Base-by-base conservation (phyloP, 306 rosid genomes). In the Trichosanthes truncata region DNA sequence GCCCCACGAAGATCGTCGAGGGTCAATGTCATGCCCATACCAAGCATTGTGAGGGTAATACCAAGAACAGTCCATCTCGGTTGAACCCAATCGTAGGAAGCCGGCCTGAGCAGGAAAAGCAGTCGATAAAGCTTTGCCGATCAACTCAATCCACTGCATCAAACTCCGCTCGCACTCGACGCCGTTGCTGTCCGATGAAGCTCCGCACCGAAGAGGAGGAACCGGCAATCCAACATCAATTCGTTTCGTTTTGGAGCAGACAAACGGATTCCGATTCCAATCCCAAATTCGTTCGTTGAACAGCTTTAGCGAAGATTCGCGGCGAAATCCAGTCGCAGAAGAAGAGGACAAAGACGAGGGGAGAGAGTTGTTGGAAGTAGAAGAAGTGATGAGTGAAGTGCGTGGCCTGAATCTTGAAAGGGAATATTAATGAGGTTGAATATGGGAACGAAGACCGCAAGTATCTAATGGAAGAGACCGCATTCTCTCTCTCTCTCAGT, bases 1-100 rank as follows among this genome's bases (percentile, higher is more conserved):
- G 94, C 94, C 7, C 86, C 90, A 14, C 90, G 91, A 82, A 93
- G 93, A 86, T 93, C 96, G 52, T 87, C 86, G n/a, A 93, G 81
- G 23, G 97, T 90, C 75, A 93, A 91, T 14, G 97, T 91, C 97
- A 92, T 93, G n/a, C 98, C 97, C 98, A 93, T 93, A 6, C 97
- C 96, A 65, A 93, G 89, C 98, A 91, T 93, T 48, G 90, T 88
- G 3, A 88, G 23, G 0, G 85, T 88, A 36, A 93, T 81, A 2
- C 98, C 97, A 13, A 82, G 29, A 25, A 93, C 79, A 7, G 81
- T 91, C 83, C 82, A 84, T 49, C 78, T 81, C 25, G 97, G 96
- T 21, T 82, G 89, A 55, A 93, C 92, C 98, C 98, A 93, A 45
- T 83, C 82, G 86, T 85, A 91, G 25, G 80, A 87, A 69, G 26